A percentile compares a stretch with the other conserved stretches of the same genome.
Conservation (phyloP, 805 yeast species). For the Metschnikowia arizonensis region DNA sequence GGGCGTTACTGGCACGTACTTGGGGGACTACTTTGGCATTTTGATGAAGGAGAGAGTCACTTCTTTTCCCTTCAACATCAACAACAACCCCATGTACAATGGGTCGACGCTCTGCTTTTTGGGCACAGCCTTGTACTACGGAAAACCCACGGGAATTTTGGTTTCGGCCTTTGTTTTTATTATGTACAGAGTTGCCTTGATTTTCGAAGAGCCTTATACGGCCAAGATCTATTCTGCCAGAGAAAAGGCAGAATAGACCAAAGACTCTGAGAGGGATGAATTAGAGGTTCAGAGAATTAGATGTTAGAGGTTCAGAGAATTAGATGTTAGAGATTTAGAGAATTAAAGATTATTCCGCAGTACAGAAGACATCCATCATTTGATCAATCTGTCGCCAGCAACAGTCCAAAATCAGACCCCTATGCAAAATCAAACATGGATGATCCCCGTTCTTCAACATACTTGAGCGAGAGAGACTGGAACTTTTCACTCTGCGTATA, state of each 20-base stretch:
- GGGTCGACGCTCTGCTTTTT: slow-evolving; percentile 87
- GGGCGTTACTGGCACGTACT: slow-evolving; percentile 93
- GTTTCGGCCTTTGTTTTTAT: slow-evolving; percentile 68
- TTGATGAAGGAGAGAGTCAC: slow-evolving; percentile 87
- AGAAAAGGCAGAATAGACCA: slow-evolving; percentile 29
- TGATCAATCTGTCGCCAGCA: slow-evolving; percentile 3
- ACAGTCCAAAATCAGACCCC: background rate
- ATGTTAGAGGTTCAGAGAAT: too few relatives aligned
- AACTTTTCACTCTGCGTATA: slow-evolving; percentile 74
- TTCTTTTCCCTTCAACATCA: slow-evolving; percentile 87
- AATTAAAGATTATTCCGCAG: too few relatives aligned
- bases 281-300: too few relatives aligned
- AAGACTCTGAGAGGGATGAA: too few relatives aligned
- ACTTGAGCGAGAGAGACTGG: slow-evolving; percentile 68
- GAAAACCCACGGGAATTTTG: slow-evolving; percentile 82
- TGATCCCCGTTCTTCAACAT: slow-evolving; percentile 47
- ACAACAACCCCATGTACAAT: slow-evolving; percentile 94
- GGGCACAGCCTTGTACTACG: slow-evolving; percentile 85
- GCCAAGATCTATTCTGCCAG: slow-evolving; percentile 82
- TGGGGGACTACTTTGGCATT: slow-evolving; percentile 97
- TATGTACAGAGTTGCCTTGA: slow-evolving; percentile 80
- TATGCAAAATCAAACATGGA: slow-evolving; percentile 25
- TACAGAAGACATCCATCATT: too few relatives aligned
- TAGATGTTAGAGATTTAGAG: too few relatives aligned
- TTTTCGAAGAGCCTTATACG: slow-evolving; percentile 95